These are phyloP conservation scores for Tolypocladium ovalisporum DNA, from an alignment of 2,329 filamentous ascomycete genomes.

Conservation along the genomic window DNA sequence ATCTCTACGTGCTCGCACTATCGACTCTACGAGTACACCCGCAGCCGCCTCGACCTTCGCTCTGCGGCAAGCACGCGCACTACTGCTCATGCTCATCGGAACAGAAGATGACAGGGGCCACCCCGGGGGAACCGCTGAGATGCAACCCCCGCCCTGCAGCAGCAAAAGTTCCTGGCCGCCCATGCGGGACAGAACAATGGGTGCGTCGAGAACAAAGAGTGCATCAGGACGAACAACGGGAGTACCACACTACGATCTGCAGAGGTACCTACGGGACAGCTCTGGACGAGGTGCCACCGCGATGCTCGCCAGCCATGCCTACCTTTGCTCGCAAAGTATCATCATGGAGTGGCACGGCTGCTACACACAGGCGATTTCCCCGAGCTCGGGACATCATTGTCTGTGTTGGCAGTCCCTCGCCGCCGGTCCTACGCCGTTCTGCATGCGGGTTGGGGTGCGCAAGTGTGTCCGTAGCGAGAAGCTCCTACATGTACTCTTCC, in stretches of 20 bases:
- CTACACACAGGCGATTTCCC: background rate
- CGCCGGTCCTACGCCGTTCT: background rate
- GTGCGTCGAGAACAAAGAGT: conserved; percentile 2
- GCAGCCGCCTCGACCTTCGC: background rate
- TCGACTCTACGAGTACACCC: background rate
- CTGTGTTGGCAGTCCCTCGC: background rate
- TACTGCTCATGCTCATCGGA: background rate
- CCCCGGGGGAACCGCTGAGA: conserved; percentile 3
- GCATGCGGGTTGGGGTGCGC: background rate
- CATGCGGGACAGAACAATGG: background rate
- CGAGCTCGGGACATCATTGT: background rate
- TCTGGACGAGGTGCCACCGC: background rate
- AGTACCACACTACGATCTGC: background rate
- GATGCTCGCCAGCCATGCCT: background rate
- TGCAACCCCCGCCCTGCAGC: conserved; percentile 7
- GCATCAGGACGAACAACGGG: background rate
- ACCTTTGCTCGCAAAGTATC: background rate
- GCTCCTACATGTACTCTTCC: background rate
- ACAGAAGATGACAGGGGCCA: conserved; percentile 1
- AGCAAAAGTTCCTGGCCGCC: conserved; percentile 11
- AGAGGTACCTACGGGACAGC: background rate
- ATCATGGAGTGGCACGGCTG: background rate
- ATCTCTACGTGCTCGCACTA: background rate
- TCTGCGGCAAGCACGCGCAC: background rate
- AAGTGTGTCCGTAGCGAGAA: background rate